Conservation (phyloP, 371 early-diverging fungal genomes). For the Rhizopus arrhizus region DNA sequence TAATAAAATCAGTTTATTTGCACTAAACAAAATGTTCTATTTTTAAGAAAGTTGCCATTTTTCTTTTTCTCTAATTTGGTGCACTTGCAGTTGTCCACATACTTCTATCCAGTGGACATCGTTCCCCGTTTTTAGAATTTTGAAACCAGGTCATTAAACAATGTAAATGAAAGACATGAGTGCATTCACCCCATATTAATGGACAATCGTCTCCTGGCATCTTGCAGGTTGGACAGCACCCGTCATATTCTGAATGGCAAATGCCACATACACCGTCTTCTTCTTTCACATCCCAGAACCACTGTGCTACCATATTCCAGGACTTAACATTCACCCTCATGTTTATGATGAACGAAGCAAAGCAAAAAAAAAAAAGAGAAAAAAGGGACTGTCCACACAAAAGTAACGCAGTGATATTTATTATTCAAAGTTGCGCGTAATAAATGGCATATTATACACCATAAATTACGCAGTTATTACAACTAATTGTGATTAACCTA, state of each 20-base stretch:
- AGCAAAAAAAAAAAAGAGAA: too few species aligned
- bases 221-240: slow-evolving; percentile 80
- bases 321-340: slow-evolving; percentile 48
- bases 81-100: slow-evolving; percentile 65
- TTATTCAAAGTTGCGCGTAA: too few species aligned
- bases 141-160: slow-evolving; percentile 83
- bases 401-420: too few species aligned
- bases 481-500: too few species aligned
- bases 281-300: slow-evolving; percentile 48
- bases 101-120: slow-evolving; percentile 85
- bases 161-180: slow-evolving; percentile 90
- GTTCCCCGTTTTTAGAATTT: slow-evolving; percentile 65
- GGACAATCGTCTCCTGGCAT: slow-evolving; percentile 89
- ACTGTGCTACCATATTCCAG: slow-evolving; percentile 44
- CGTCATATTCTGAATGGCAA: slow-evolving; percentile 78
- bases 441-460: too few species aligned
- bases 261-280: slow-evolving; percentile 83
- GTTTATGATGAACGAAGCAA: neutral
- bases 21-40: neutral
- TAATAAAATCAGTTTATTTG: neutral
- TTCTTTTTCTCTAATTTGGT: neutral
- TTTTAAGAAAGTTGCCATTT: too few species aligned
- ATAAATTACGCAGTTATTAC: too few species aligned
- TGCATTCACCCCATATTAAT: slow-evolving; percentile 84
- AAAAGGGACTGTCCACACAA: too few species aligned